Evolutionary conservation across 139 green algal species (phyloP).

Genomic region (Tetradesmus obliquus): DNA sequence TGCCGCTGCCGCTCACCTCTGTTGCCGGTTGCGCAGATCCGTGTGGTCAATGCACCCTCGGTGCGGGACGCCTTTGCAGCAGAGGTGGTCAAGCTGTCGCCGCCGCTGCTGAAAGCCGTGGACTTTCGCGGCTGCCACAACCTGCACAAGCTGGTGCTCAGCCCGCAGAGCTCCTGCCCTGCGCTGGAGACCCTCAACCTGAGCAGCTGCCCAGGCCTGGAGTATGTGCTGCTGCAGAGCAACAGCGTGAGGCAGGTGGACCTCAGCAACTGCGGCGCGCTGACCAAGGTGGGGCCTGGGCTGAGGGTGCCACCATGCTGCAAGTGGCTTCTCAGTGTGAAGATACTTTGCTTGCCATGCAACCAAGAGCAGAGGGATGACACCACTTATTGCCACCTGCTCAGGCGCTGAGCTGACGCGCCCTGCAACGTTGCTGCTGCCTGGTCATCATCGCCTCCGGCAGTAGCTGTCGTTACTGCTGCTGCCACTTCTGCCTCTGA

Average conservation of each 20-base stretch:
- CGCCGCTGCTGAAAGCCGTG: constrained; percentile 67
- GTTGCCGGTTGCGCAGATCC: constrained; percentile 53
- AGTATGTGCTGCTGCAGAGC: constrained; percentile 79
- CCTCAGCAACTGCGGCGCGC: constrained; percentile 59
- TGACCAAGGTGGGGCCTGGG: constrained; percentile 70
- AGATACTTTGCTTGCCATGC: background rate
- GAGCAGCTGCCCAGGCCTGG: constrained; percentile 62
- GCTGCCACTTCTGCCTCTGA: background rate
- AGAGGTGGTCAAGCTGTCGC: constrained; percentile 84
- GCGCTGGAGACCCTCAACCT: constrained; percentile 72
- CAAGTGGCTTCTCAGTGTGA: no score
- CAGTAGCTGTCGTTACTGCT: background rate
- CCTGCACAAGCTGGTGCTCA: constrained; percentile 76
- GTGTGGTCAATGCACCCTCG: constrained; percentile 69
- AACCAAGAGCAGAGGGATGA: background rate
- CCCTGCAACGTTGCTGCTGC: background rate
- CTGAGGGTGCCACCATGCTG: background rate
- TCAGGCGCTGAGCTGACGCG: no score
- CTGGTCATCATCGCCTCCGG: no score
- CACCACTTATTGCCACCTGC: no score
- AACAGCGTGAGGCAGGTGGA: constrained; percentile 63
- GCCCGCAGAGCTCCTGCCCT: constrained; percentile 68
- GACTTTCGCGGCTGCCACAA: constrained; percentile 70
- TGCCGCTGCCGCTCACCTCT: background rate
- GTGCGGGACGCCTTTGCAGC: constrained; percentile 79